Evolutionary conservation across 2,329 filamentous ascomycete genomes (phyloP), one percentile per base, ranked within the genome.

Genomic region (Colletotrichum sp.): DNA sequence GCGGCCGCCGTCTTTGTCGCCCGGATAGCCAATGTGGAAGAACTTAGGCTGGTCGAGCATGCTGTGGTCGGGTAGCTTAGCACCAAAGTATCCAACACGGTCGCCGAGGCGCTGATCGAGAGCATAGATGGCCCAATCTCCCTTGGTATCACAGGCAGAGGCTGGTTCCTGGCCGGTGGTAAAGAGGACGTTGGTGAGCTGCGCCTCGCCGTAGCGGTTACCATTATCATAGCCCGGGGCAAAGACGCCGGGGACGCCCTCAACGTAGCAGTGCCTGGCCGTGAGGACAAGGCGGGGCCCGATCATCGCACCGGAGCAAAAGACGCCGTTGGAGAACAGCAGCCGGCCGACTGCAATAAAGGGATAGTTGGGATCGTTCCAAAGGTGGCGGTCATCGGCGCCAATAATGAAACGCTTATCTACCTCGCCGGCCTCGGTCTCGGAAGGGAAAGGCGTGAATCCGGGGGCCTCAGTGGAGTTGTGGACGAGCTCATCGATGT

Each of bases 251-350:
- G 71, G 73, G 21, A 75, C 70, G 12, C 76, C 75, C 32, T 65
- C 71, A 10, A 77, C 76, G 18, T 79, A 61, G 73, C 80, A 82
- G 74, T 82, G 80, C 48, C 76, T 77, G 5, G 80, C 80, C 8
- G 80, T 80, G 1, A 79, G 74, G 8, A 82, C 78, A 61, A 81
- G 80, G 21, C 80, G 80, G n/a, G 80, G 78, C 7, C 80, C 80
- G 69, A 81, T 74, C 28, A 81, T 70, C 18, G 80, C 77, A 26
- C 78, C 80, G 5, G 78, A 79, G 77, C 80, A 81, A 72, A 77
- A 79, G 48, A 79, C 72, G 12, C 80, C 80, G 36, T 72, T 78
- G 28, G 68, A 75, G 75, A 79, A 80, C 13, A 74, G 38, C 24
- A 61, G 18, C 15, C 58, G 24, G 15, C 58, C 58, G 70, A 80